Evolutionary conservation across 1,284 basidiomycete genomes (phyloP).

Genomic region (Fistulinella staudtii): DNA sequence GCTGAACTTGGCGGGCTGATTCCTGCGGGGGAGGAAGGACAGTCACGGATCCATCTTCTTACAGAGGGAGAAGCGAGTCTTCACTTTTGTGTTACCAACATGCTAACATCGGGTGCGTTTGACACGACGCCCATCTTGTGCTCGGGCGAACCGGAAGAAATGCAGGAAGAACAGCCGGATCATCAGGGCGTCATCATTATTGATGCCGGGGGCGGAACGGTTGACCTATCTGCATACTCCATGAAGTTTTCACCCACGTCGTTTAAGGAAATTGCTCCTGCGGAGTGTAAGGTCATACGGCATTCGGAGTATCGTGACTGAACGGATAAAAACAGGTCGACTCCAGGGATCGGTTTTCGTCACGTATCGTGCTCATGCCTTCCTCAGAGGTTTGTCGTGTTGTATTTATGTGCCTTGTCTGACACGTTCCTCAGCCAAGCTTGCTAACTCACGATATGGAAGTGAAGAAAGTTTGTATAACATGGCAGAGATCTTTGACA

Average conservation of each 20-base stretch:
- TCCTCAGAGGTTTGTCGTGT: slow-evolving; percentile 35
- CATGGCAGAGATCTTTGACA: slow-evolving; percentile 46
- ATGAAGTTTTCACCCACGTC: slow-evolving; percentile 17
- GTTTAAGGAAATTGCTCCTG: slow-evolving; percentile 35
- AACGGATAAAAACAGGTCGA: slow-evolving; percentile 18
- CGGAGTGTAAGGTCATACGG: slow-evolving; percentile 33
- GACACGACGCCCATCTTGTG: slow-evolving; percentile 22
- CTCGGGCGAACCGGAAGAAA: slow-evolving; percentile 8
- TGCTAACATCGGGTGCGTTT: slow-evolving; percentile 31
- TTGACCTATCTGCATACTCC: slow-evolving; percentile 48
- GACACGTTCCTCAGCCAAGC: slow-evolving; percentile 29
- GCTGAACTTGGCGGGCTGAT: slow-evolving; percentile 33
- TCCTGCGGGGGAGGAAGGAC: slow-evolving; percentile 22
- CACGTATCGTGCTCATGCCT: slow-evolving; percentile 37
- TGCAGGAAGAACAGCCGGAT: slow-evolving; percentile 2
- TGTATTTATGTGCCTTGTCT: slow-evolving; percentile 4
- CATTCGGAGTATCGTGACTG: neutral
- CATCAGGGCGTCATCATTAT: slow-evolving; percentile 44
- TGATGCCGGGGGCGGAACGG: slow-evolving; percentile 53
- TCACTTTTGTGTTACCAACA: slow-evolving; percentile 40
- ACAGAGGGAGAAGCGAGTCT: slow-evolving; percentile 49
- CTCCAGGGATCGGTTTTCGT: slow-evolving; percentile 37
- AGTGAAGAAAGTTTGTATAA: slow-evolving; percentile 32
- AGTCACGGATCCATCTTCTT: slow-evolving; percentile 39
- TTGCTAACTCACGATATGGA: slow-evolving; percentile 28